Percentiles rank a stretch among this genome's conserved stretches.
phyloP scores from a whole-genome alignment of 140 eudicot genomes.

The Senecio squalidus region DNA sequence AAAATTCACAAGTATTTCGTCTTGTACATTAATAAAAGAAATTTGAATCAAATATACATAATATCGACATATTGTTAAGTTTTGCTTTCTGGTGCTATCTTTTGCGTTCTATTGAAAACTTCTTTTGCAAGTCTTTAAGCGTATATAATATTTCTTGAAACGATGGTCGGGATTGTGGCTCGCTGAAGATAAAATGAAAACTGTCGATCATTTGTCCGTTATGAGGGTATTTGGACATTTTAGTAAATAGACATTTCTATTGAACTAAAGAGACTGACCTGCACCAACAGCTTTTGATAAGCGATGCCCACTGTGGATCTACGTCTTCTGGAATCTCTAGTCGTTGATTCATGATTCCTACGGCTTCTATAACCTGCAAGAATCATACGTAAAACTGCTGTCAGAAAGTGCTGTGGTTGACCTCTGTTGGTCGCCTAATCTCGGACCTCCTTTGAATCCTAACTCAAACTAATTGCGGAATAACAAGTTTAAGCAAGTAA shows the following conservation, averaged over 20 bases:
- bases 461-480: no score
- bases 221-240: no score
- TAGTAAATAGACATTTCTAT: no score
- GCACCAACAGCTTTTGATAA: constrained; percentile 70
- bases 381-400: background rate
- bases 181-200: constrained; percentile 27
- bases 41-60: no score
- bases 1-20: background rate
- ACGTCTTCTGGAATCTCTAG: constrained; percentile 69
- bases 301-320: constrained; percentile 61
- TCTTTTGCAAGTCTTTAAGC: constrained; percentile 59
- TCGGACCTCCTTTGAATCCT: no score
- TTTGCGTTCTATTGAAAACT: constrained; percentile 32
- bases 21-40: background rate
- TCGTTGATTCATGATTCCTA: constrained; percentile 69
- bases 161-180: constrained; percentile 58
- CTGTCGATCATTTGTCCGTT: background rate
- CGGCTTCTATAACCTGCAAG: constrained; percentile 71
- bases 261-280: constrained; percentile 41
- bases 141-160: constrained; percentile 63
- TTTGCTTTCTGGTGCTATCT: background rate
- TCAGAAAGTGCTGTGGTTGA: no score
- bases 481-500: no score
- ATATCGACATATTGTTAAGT: no score
- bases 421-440: no score